Conservation (phyloP, 2,329 filamentous ascomycete species). For the Aspergillus tanneri region DNA sequence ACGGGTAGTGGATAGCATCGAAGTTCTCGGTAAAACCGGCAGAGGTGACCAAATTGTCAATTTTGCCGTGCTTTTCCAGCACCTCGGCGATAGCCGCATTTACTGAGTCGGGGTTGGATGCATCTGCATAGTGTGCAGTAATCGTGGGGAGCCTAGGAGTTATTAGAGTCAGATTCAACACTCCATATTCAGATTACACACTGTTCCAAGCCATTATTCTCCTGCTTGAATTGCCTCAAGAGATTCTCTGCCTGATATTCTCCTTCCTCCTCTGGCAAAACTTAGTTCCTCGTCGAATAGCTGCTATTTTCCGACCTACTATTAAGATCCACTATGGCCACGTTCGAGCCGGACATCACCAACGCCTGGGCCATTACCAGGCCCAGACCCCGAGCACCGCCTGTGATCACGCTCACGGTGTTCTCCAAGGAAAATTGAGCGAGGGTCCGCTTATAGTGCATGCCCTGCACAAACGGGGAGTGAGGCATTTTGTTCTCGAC, state of each 20-base stretch:
- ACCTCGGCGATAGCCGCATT: slow-evolving; percentile 43
- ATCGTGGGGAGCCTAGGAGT: too few species aligned
- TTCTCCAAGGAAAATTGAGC: slow-evolving; percentile 69
- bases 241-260: too few species aligned
- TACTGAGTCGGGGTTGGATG: slow-evolving; percentile 44
- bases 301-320: too few species aligned
- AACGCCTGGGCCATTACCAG: slow-evolving; percentile 62
- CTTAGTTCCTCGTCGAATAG: slow-evolving; percentile 64
- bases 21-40: slow-evolving; percentile 72
- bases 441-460: too few species aligned
- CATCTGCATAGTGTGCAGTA: slow-evolving; percentile 50
- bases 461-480: too few species aligned
- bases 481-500: too few species aligned
- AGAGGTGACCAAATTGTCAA: slow-evolving; percentile 79
- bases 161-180: too few species aligned
- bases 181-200: too few species aligned
- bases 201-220: too few species aligned
- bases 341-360: slow-evolving; percentile 69
- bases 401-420: slow-evolving; percentile 67
- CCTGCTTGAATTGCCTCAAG: too few species aligned
- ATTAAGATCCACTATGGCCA: slow-evolving; percentile 71
- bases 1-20: slow-evolving; percentile 65
- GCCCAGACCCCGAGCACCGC: slow-evolving; percentile 69
- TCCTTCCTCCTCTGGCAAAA: too few species aligned
- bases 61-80: slow-evolving; percentile 64